Percentiles rank a stretch among this genome's conserved stretches.
phyloP scores from a whole-genome alignment of 768 basidiomycete genomes.

The Auriscalpium microsporum region DNA sequence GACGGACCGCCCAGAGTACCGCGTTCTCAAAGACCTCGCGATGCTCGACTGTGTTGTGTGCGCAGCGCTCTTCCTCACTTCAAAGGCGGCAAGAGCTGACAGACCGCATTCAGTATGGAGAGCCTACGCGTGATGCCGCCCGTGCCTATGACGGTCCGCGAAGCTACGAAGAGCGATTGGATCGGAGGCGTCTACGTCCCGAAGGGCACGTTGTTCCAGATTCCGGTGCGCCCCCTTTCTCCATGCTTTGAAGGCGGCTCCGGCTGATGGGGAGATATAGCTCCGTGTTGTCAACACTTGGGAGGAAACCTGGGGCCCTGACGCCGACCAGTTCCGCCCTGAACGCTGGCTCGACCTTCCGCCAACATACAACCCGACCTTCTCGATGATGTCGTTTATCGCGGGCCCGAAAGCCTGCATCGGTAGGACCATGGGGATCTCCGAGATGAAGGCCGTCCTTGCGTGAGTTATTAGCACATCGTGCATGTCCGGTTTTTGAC shows the following conservation, averaged over 20 bases:
- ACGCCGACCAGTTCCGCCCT: slow-evolving; percentile 40
- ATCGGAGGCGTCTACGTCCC: slow-evolving; percentile 36
- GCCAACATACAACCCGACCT: slow-evolving; percentile 23
- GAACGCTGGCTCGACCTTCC: slow-evolving; percentile 37
- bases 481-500: not conserved
- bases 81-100: not conserved
- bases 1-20: slow-evolving; percentile 14
- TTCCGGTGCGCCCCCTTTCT: slow-evolving; percentile 21
- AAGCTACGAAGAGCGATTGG: slow-evolving; percentile 3
- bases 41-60: slow-evolving; percentile 17
- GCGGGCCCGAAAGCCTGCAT: slow-evolving; percentile 39
- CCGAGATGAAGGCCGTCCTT: slow-evolving; percentile 38
- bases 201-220: slow-evolving; percentile 34
- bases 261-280: slow-evolving; percentile 17
- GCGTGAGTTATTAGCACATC: slow-evolving; percentile 5
- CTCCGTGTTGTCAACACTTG: slow-evolving; percentile 44
- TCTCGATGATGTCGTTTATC: slow-evolving; percentile 34
- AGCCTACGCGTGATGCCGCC: slow-evolving; percentile 15
- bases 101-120: slow-evolving; percentile 9
- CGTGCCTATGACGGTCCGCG: slow-evolving; percentile 15
- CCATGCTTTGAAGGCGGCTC: no score
- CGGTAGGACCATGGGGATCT: slow-evolving; percentile 38
- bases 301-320: slow-evolving; percentile 41
- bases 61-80: not conserved
- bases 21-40: slow-evolving; percentile 11